Evolutionary conservation across 176 grass and related monocot genomes (phyloP).

Genomic region (Thinopyrum elongatum): DNA sequence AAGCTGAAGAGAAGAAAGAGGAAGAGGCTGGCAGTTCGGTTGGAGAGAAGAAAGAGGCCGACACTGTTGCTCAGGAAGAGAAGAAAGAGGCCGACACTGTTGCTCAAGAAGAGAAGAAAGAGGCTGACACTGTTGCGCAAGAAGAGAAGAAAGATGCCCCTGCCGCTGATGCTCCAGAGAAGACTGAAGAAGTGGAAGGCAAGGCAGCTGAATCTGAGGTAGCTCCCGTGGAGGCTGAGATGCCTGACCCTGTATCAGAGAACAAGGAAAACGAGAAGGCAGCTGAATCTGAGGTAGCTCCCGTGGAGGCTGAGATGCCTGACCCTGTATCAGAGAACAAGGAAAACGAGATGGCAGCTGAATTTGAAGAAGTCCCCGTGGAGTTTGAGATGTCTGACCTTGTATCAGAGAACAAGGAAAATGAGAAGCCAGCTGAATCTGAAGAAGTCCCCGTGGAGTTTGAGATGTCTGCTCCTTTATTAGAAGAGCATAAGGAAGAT

Average conservation of each 20-base stretch:
- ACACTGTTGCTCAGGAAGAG: constrained; percentile 22
- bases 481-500: constrained; percentile 13
- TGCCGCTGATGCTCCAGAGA: not conserved
- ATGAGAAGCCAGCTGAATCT: constrained; percentile 8
- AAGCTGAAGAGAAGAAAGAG: constrained; percentile 34
- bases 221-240: not conserved
- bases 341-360: not conserved
- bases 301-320: not conserved
- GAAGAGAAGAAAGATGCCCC: constrained; percentile 35
- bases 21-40: not conserved
- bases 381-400: not conserved
- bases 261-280: not conserved
- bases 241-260: not conserved
- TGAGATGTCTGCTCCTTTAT: not conserved
- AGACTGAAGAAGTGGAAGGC: constrained; percentile 23
- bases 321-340: not conserved
- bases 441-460: constrained; percentile 4
- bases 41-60: constrained; percentile 5
- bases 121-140: not conserved
- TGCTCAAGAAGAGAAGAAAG: constrained; percentile 27
- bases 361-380: not conserved
- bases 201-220: not conserved
- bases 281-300: not conserved
- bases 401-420: not conserved
- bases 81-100: constrained; percentile 25